Percentiles rank a stretch among this genome's conserved stretches.
Conservation (phyloP, 306 rosid species). For the Vigna unguiculata region DNA sequence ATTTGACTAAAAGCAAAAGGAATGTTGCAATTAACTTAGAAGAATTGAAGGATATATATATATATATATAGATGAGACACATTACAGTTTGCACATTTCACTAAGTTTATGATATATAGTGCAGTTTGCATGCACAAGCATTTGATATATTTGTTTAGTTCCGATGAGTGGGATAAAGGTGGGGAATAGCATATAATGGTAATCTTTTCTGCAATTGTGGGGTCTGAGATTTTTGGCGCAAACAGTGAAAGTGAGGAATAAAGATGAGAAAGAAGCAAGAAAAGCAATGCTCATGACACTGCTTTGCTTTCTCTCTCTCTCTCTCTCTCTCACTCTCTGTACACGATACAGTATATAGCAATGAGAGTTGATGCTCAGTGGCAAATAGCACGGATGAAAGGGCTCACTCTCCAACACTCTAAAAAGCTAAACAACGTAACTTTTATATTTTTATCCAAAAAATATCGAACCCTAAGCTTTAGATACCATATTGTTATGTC, state of each 20-base stretch:
- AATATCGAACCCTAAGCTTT: constrained; percentile 46
- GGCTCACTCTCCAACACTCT: constrained; percentile 67
- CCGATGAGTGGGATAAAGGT: constrained; percentile 31
- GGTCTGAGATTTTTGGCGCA: constrained; percentile 47
- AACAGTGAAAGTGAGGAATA: constrained; percentile 58
- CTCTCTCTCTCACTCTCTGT: constrained; percentile 8
- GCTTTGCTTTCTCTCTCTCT: constrained; percentile 32
- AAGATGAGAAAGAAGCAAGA: constrained; percentile 46
- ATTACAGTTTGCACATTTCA: constrained; percentile 17
- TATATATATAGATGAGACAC: background rate
- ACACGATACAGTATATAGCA: constrained; percentile 45
- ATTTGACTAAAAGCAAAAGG: constrained; percentile 18
- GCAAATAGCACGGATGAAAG: constrained; percentile 53
- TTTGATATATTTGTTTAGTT: background rate
- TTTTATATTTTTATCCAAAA: constrained; percentile 19
- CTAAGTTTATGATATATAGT: background rate
- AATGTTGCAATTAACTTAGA: constrained; percentile 26
- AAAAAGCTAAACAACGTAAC: constrained; percentile 37
- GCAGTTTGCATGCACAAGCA: constrained; percentile 35
- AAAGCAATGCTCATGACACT: constrained; percentile 40
- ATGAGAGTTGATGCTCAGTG: constrained; percentile 50
- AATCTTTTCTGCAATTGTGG: constrained; percentile 52
- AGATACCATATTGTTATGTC: constrained; percentile 46
- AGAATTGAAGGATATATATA: background rate
- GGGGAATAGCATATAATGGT: constrained; percentile 42